phyloP scores from a whole-genome alignment of 169 alveolate genomes.

The Miamiensis avidus region DNA sequence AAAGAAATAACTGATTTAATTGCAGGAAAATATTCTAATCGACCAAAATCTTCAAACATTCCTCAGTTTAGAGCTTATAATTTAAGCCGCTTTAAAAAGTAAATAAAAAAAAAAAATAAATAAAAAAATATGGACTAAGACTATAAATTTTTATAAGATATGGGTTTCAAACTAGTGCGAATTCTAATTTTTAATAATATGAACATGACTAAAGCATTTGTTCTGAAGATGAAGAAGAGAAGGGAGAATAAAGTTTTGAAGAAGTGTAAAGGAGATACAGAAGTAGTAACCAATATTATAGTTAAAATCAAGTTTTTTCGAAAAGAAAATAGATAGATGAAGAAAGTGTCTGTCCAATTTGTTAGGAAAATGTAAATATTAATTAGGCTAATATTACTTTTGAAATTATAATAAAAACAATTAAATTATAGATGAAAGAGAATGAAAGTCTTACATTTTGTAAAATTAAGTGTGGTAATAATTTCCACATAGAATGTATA shows the following conservation, averaged over 20 bases:
- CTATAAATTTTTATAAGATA: no score
- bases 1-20: conserved; percentile 55
- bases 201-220: conserved; percentile 36
- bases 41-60: conserved; percentile 37
- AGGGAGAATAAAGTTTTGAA: conserved; percentile 33
- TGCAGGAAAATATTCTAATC: conserved; percentile 32
- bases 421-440: conserved; percentile 29
- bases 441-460: conserved; percentile 36
- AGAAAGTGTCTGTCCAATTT: conserved; percentile 60
- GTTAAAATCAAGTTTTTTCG: no score
- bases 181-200: no score
- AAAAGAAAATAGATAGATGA: conserved; percentile 50
- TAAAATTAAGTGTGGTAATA: conserved; percentile 55
- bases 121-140: no score
- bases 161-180: no score
- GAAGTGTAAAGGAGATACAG: conserved; percentile 35
- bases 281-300: no score
- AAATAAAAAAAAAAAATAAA: no score
- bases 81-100: no score
- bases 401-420: no score
- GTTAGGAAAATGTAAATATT: conserved; percentile 63
- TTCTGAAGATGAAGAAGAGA: conserved; percentile 21
- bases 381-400: no score
- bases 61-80: no score
- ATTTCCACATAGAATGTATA: conserved; percentile 56